Evolutionary conservation across 441 rosid species (phyloP).

Genomic region (Breynia disticha): DNA sequence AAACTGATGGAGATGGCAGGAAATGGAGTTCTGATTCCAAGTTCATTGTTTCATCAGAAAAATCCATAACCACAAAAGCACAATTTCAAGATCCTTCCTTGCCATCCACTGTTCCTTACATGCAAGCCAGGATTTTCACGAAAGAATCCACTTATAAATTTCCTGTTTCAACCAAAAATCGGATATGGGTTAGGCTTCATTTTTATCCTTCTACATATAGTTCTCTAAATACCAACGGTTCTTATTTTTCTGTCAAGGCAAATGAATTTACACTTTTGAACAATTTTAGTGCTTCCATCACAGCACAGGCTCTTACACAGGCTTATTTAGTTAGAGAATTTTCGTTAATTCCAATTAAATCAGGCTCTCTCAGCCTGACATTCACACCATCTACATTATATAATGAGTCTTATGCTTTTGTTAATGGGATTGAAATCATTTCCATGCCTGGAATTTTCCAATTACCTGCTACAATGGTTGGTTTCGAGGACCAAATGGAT

Average conservation of each 20-base stretch:
- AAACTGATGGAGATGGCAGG: conserved; percentile 40
- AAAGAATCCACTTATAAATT: conserved; percentile 40
- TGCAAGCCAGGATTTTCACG: conserved; percentile 64
- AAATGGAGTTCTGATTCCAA: conserved; percentile 57
- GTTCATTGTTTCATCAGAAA: conserved; percentile 28
- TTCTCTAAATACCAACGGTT: conserved; percentile 29
- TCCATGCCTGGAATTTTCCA: conserved; percentile 44
- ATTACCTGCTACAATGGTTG: conserved; percentile 30
- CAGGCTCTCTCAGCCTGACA: conserved; percentile 36
- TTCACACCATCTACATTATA: conserved; percentile 39
- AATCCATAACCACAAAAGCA: conserved; percentile 34
- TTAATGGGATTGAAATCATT: conserved; percentile 63
- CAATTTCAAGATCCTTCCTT: conserved; percentile 60
- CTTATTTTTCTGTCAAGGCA: conserved; percentile 44
- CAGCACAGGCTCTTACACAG: conserved; percentile 61
- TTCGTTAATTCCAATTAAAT: conserved; percentile 28
- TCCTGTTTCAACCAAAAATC: conserved; percentile 29
- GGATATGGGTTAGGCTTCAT: conserved; percentile 57
- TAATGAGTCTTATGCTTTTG: conserved; percentile 43
- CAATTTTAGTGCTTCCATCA: conserved; percentile 60
- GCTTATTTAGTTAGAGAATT: conserved; percentile 61
- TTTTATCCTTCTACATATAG: conserved; percentile 58
- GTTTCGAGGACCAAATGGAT: conserved; percentile 34
- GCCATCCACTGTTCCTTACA: conserved; percentile 61
- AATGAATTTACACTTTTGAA: conserved; percentile 49